Percentiles rank a stretch among this genome's conserved stretches.
Evolutionary conservation across 495 filamentous ascomycete genomes (phyloP).

Genomic region (Podospora australis): DNA sequence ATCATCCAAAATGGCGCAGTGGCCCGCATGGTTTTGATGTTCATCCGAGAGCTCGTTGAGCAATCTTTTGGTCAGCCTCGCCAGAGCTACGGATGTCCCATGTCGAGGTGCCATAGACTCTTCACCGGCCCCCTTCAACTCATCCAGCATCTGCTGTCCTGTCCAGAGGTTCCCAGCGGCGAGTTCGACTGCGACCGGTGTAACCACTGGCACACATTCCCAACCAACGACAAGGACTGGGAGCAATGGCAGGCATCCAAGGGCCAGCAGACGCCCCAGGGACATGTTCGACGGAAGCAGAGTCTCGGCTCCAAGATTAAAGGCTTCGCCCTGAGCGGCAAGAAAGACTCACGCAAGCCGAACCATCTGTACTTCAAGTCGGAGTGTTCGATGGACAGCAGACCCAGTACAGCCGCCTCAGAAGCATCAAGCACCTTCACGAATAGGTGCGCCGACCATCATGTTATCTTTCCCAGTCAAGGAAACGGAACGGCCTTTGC

Average conservation of each 20-base stretch:
- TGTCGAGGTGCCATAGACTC: conserved; percentile 23
- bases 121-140: conserved; percentile 22
- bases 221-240: conserved; percentile 34
- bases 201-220: conserved; percentile 24
- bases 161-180: conserved; percentile 24
- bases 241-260: conserved; percentile 26
- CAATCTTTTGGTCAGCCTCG: conserved; percentile 15
- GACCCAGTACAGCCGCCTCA: conserved; percentile 18
- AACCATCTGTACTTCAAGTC: conserved; percentile 12
- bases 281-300: conserved; percentile 18
- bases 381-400: conserved; percentile 5
- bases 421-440: conserved; percentile 12
- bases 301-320: conserved; percentile 30
- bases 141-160: conserved; percentile 28
- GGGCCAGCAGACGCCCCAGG: conserved; percentile 8
- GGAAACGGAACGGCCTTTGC: conserved; percentile 2
- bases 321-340: conserved; percentile 18
- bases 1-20: conserved; percentile 23
- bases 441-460: conserved; percentile 3
- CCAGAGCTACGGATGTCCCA: conserved; percentile 27
- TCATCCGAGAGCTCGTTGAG: conserved; percentile 30
- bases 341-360: conserved; percentile 19
- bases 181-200: conserved; percentile 32
- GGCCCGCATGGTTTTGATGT: conserved; percentile 30
- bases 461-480: conserved; percentile 8